Base-by-base conservation (phyloP, 768 basidiomycete species). In the Tricholomella constricta region DNA sequence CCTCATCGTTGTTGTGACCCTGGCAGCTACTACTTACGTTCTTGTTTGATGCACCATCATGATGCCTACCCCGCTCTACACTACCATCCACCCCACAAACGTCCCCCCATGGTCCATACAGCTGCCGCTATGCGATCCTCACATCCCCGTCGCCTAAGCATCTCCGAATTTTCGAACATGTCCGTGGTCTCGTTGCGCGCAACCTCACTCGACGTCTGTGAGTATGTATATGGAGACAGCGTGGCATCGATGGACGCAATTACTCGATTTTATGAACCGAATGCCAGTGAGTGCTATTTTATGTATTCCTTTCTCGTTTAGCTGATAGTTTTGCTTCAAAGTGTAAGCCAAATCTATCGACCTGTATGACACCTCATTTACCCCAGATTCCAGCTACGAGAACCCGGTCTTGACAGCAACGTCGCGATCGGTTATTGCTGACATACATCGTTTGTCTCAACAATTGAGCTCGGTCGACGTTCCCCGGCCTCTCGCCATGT, bases 341-440 rank as follows among this genome's bases (percentile, higher is more conserved):
- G 77, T 73, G 78, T 79, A 67, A 76, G 79, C 62, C 15, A n/a
- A n/a, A n/a, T 37, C n/a, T 34, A 15, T 29, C n/a, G 20, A 43
- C 32, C 14, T 44, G 20, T 22, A 36, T 32, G 26, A 36, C 52
- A 42, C 29, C 31, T 50, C 17, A 32, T 44, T 54, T 0, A 55
- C 45, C 34, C 5, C 51, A 34, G 47, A 32, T 10, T 29, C 49
- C 56, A 88, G 86, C 61, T 91, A 91, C 62, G 88, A 91, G 71
- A 91, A 91, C 61, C 90, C 90, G 3, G 66, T 88, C 56, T 64
- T 91, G 35, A 90, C 88, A 29, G 87, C 89, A 31, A 87, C 83
- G 6, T 88, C 89, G 32, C 82, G 87, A 45, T 76, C 80, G 36
- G 74, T 89, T 45, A 88, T 92, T 54, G 76, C 83, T 45, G 88